Conservation (phyloP, 192 early-diverging fungal species). For the Kickxella alabastrina region DNA sequence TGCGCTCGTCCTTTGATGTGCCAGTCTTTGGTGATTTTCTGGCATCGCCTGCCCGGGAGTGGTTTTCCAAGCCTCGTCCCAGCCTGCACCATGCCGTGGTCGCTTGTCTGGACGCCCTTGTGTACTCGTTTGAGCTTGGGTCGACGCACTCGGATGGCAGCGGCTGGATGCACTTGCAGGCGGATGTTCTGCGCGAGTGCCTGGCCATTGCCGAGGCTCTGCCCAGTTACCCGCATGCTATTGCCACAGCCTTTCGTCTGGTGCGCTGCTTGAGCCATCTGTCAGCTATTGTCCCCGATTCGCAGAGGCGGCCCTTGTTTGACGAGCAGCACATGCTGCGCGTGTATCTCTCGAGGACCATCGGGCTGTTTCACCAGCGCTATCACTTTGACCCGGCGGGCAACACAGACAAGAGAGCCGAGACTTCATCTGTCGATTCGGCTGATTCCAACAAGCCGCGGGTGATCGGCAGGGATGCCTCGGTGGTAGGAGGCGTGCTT, state of each 20-base stretch:
- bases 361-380: slow-evolving; percentile 19
- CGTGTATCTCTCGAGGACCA: slow-evolving; percentile 26
- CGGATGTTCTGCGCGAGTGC: slow-evolving; percentile 41
- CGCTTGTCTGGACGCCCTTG: slow-evolving; percentile 31
- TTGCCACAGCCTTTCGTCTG: slow-evolving; percentile 28
- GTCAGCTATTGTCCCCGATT: slow-evolving; percentile 7
- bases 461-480: slow-evolving; percentile 26
- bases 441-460: not conserved
- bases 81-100: slow-evolving; percentile 19
- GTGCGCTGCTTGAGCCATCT: slow-evolving; percentile 32
- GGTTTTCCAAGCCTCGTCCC: slow-evolving; percentile 14
- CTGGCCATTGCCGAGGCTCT: slow-evolving; percentile 40
- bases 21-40: not conserved
- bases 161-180: slow-evolving; percentile 36
- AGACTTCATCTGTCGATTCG: not conserved
- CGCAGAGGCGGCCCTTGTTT: slow-evolving; percentile 14
- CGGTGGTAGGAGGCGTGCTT: slow-evolving; percentile 21
- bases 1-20: slow-evolving; percentile 8
- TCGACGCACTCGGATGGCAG: not conserved
- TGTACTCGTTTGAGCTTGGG: slow-evolving; percentile 12
- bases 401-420: not conserved
- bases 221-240: slow-evolving; percentile 43
- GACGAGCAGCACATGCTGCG: slow-evolving; percentile 45
- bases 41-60: slow-evolving; percentile 10
- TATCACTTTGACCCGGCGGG: slow-evolving; percentile 13